These are phyloP conservation scores for Podospora didyma DNA, from an alignment of 495 filamentous ascomycete genomes.

Conservation along the genomic window DNA sequence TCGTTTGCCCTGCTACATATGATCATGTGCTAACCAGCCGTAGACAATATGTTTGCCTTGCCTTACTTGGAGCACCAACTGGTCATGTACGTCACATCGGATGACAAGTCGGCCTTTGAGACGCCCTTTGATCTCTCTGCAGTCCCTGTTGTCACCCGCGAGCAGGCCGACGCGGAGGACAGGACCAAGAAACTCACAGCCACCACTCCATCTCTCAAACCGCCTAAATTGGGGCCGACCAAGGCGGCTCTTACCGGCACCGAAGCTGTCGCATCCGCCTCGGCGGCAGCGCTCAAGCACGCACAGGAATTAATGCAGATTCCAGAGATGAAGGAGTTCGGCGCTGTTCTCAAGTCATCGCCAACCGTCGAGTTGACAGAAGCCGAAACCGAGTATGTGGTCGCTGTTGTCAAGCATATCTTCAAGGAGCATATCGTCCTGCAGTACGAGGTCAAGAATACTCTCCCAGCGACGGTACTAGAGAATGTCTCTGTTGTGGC, in stretches of 20 bases:
- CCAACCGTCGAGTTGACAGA: slow-evolving; percentile 85
- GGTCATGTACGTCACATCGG: slow-evolving; percentile 94
- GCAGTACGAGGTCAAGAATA: slow-evolving; percentile 98
- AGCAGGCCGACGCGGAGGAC: slow-evolving; percentile 96
- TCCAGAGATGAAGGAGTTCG: slow-evolving; percentile 86
- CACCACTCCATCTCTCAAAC: slow-evolving; percentile 90
- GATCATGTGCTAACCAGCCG: slow-evolving; percentile 26
- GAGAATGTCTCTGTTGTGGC: slow-evolving; percentile 86
- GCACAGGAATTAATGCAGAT: slow-evolving; percentile 80
- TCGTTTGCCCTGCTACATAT: not conserved
- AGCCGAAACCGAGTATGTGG: slow-evolving; percentile 96
- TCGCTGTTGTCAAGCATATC: slow-evolving; percentile 89
- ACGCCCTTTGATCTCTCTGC: slow-evolving; percentile 83
- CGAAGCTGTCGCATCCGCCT: slow-evolving; percentile 66
- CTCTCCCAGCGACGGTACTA: slow-evolving; percentile 81
- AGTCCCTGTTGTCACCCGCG: slow-evolving; percentile 90
- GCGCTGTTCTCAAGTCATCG: slow-evolving; percentile 85
- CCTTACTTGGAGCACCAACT: slow-evolving; percentile 95
- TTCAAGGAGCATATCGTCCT: slow-evolving; percentile 96
- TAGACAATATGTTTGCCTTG: slow-evolving; percentile 86
- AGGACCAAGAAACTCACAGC: slow-evolving; percentile 91
- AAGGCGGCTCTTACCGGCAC: slow-evolving; percentile 66
- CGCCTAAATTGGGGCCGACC: slow-evolving; percentile 77
- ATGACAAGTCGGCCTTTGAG: slow-evolving; percentile 77
- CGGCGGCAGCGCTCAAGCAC: slow-evolving; percentile 80